Conservation (phyloP, 1,284 basidiomycete genomes). For the Leccinum ponderosum region DNA sequence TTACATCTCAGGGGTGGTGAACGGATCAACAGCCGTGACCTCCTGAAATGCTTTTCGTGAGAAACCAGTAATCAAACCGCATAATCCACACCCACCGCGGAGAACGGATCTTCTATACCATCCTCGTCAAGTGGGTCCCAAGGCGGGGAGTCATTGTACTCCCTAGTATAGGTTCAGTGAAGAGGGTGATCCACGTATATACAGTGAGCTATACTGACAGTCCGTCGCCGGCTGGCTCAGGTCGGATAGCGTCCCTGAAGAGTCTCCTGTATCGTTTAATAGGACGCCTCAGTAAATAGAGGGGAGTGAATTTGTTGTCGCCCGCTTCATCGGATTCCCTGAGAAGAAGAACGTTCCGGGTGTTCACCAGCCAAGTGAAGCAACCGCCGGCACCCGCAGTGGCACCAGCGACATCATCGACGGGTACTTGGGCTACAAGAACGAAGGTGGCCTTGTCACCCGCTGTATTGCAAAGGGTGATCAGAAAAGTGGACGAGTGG, state of each 20-base stretch:
- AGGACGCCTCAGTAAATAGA: constrained; percentile 23
- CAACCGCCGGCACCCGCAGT: background rate
- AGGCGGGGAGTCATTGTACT: constrained; percentile 18
- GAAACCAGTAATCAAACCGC: background rate
- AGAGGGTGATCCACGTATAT: background rate
- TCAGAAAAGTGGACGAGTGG: background rate
- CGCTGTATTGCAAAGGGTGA: constrained; percentile 2
- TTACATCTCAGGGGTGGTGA: background rate
- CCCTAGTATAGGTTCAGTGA: constrained; percentile 18
- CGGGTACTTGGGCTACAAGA: constrained; percentile 8
- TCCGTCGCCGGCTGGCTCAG: constrained; percentile 18
- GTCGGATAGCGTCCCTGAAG: constrained; percentile 17
- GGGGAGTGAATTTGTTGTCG: constrained; percentile 19
- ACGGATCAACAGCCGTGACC: constrained; percentile 10
- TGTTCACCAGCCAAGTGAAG: constrained; percentile 18
- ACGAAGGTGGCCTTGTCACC: constrained; percentile 20
- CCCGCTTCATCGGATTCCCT: constrained; percentile 13
- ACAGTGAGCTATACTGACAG: constrained; percentile 17
- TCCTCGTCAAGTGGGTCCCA: constrained; percentile 34
- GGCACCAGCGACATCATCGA: background rate
- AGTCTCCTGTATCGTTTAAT: constrained; percentile 17
- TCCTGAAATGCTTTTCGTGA: constrained; percentile 1
- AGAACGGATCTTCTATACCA: constrained; percentile 12
- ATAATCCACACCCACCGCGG: constrained; percentile 6
- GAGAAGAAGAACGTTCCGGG: constrained; percentile 18